Evolutionary conservation across 2,329 filamentous ascomycete species (phyloP).

Genomic region (Fusarium sp.): DNA sequence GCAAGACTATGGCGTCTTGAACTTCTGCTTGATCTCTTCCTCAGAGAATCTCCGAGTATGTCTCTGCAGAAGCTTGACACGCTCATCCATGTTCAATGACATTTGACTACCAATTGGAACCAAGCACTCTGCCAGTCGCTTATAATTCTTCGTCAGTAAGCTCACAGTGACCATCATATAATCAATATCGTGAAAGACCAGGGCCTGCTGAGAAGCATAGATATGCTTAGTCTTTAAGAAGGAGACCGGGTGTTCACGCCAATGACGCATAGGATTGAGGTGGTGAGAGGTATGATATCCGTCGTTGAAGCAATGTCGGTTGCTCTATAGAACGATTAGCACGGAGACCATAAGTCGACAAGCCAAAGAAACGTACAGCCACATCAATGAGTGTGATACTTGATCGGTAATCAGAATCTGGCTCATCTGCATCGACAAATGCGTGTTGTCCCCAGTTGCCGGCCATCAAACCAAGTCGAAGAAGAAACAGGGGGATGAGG

Average conservation of each 20-base stretch:
- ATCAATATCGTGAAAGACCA: conserved; percentile 86
- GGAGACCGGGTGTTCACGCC: conserved; percentile 81
- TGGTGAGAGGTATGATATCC: conserved; percentile 87
- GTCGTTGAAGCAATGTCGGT: conserved; percentile 85
- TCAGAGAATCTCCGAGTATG: conserved; percentile 41
- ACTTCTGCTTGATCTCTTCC: conserved; percentile 41
- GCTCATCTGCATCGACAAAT: conserved; percentile 80
- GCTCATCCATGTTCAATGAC: conserved; percentile 67
- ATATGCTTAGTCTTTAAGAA: conserved; percentile 77
- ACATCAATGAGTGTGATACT: conserved; percentile 86
- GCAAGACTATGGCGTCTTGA: conserved; percentile 16
- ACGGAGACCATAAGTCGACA: neutral
- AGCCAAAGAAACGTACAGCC: conserved; percentile 63
- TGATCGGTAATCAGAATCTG: conserved; percentile 81
- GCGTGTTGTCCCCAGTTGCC: conserved; percentile 90
- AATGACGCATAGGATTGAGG: conserved; percentile 81
- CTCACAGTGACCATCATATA: conserved; percentile 81
- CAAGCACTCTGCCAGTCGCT: conserved; percentile 74
- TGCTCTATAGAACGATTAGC: conserved; percentile 66
- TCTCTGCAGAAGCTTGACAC: conserved; percentile 36
- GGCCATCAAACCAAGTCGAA: conserved; percentile 80
- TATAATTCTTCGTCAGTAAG: conserved; percentile 78
- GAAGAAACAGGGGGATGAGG: conserved; percentile 72
- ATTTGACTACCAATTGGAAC: conserved; percentile 82
- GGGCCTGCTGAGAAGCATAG: conserved; percentile 74